These are phyloP conservation scores for Passiflora organensis DNA, from an alignment of 345 rosid species.

Conservation along the genomic window DNA sequence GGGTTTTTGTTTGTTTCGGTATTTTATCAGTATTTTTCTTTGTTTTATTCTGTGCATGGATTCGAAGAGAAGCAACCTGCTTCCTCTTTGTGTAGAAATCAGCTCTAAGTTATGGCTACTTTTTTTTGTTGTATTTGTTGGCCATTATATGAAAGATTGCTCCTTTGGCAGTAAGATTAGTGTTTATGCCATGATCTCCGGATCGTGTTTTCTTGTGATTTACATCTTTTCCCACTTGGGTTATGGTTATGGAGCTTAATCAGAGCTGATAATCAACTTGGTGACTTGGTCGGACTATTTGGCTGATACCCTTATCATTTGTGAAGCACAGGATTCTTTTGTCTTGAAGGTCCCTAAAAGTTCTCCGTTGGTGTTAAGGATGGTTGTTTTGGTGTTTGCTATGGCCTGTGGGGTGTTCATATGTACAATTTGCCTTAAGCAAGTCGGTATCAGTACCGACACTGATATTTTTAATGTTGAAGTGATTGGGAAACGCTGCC, in stretches of 20 bases:
- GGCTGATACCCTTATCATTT: conserved; percentile 8
- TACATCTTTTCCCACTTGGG: conserved; percentile 3
- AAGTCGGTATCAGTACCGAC: conserved; percentile 48
- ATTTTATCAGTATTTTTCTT: conserved; percentile 9
- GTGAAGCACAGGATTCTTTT: conserved; percentile 57
- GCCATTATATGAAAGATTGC: neutral
- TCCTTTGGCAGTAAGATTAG: neutral
- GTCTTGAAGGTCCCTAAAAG: conserved; percentile 70
- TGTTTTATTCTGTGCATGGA: conserved; percentile 7
- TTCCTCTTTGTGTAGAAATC: neutral
- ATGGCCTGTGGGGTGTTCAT: conserved; percentile 82
- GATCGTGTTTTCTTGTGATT: conserved; percentile 7
- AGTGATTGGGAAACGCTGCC: conserved; percentile 60
- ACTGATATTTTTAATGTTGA: conserved; percentile 44
- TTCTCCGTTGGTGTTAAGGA: conserved; percentile 73
- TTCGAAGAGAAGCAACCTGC: conserved; percentile 15
- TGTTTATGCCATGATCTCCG: neutral
- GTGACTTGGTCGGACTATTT: conserved; percentile 1
- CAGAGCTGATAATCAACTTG: conserved; percentile 6
- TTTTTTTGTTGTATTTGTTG: neutral
- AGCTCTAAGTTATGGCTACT: neutral
- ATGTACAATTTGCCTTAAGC: conserved; percentile 75
- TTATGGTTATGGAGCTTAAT: conserved; percentile 8
- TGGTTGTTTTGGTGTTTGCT: conserved; percentile 71
- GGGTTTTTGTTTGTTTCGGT: conserved; percentile 16